Conservation (phyloP, 2,329 filamentous ascomycete species). For the Diaporthe ilicicola region DNA sequence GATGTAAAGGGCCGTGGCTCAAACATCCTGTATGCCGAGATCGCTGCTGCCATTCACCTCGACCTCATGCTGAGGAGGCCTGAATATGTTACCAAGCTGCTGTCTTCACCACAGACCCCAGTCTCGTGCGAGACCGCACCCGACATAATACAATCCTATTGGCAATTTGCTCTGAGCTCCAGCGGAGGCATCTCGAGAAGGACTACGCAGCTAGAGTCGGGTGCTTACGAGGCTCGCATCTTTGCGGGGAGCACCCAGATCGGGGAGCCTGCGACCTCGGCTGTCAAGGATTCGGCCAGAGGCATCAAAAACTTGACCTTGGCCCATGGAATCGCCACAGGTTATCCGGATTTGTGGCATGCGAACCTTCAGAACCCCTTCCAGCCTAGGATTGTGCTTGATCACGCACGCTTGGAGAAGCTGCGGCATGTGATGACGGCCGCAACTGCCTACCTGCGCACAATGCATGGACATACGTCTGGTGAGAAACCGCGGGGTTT, state of each 20-base stretch:
- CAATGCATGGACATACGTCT: not conserved
- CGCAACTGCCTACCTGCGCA: slow-evolving; percentile 6
- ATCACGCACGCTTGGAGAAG: not conserved
- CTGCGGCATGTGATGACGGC: not conserved
- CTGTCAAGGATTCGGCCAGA: not conserved
- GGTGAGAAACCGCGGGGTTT: not conserved
- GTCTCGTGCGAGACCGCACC: not conserved
- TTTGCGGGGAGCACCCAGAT: not conserved
- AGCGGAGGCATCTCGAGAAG: not conserved
- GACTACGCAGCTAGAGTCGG: not conserved
- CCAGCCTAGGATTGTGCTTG: slow-evolving; percentile 16
- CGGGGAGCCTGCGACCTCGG: not conserved
- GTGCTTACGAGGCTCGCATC: not conserved
- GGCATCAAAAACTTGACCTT: not conserved
- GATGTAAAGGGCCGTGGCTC: not conserved
- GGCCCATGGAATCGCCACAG: slow-evolving; percentile 5
- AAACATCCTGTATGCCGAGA: not conserved
- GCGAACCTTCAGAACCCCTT: slow-evolving; percentile 5
- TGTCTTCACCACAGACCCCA: not conserved
- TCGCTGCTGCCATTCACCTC: slow-evolving; percentile 11
- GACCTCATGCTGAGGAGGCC: not conserved
- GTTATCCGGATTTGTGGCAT: slow-evolving; percentile 11
- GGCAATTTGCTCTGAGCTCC: not conserved
- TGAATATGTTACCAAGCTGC: not conserved
- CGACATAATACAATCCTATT: slow-evolving; percentile 3